Base-by-base conservation (phyloP, 1,284 basidiomycete species). In the Vanrija sp. region DNA sequence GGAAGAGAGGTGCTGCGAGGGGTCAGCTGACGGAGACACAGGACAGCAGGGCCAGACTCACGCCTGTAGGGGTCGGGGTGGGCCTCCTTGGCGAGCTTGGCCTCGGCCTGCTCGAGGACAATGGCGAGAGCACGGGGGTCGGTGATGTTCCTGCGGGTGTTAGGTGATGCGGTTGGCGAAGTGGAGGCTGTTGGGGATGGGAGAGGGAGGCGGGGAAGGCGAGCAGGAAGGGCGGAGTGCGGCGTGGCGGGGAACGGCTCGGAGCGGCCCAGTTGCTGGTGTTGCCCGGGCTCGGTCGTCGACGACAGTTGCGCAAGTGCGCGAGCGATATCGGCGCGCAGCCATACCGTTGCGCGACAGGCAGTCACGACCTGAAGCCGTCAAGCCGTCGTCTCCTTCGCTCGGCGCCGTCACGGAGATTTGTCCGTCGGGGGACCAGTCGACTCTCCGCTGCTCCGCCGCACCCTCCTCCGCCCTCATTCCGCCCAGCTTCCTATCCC, bases 31-130 rank as follows among this genome's bases (percentile, higher is more conserved):
- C 25, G 38, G 18, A 43, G 37, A 22, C 27, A 16, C 8, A 27
- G 27, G 77, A 77, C 70, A 14, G 3, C 12, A 27, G 20, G 35
- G 20, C 27, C 38, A 20, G 24, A 81, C 84, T 78, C 76, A 96
- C 93, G 78, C 75, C 87, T 86, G 77, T 93, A 92, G 47, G 93
- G 93, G 76, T 96, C 93, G 12, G 92, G 93, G 73, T 97, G 93
- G 60, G 79, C 79, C 65, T 78, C 82, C 27, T 75, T 76, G 15
- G 83, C 85, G 25, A 96, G 79, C 25, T 83, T 77, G 9, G 83
- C 85, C 77, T 96, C 93, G 7, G 91, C 90, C 68, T 85, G 83
- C 68, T 85, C 83, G 39, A 97, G 77, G 51, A 96, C 83, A n/a
- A 77, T 70, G 14, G 88, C 88, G 50, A 97, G 79, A 25, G 87